Evolutionary conservation across 2,329 filamentous ascomycete genomes (phyloP).

Genomic region (Paecilomyces niveus): DNA sequence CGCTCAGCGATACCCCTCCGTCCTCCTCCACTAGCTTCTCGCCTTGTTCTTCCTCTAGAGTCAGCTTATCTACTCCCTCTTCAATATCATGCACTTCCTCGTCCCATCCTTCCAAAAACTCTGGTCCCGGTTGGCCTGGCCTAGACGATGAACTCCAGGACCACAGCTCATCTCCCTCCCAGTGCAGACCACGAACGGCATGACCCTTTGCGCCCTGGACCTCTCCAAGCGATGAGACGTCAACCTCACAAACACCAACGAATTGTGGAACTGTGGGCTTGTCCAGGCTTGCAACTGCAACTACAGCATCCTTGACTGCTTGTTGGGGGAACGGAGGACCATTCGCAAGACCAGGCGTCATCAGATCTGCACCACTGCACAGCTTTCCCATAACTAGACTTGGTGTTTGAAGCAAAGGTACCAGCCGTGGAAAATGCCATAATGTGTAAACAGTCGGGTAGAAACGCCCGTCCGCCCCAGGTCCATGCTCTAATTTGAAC

Average conservation of each 20-base stretch:
- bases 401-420: conserved; percentile 59
- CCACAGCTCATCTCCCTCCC: conserved; percentile 65
- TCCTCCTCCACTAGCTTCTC: conserved; percentile 33
- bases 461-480: conserved; percentile 31
- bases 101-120: conserved; percentile 47
- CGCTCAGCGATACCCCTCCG: conserved; percentile 39
- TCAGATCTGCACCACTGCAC: conserved; percentile 58
- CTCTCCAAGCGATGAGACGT: conserved; percentile 47
- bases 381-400: conserved; percentile 54
- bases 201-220: conserved; percentile 57
- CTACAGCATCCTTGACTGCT: conserved; percentile 54
- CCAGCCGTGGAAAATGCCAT: conserved; percentile 55
- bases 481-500: conserved; percentile 54
- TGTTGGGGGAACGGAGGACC: conserved; percentile 56
- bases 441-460: conserved; percentile 56
- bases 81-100: conserved; percentile 20
- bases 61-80: conserved; percentile 33
- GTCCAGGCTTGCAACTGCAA: conserved; percentile 56
- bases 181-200: conserved; percentile 59
- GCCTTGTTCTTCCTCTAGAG: conserved; percentile 37
- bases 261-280: conserved; percentile 55
- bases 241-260: conserved; percentile 59
- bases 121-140: conserved; percentile 47
- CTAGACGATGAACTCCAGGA: conserved; percentile 51
- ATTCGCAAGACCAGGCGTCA: conserved; percentile 60